A percentile compares a stretch with the other conserved stretches of the same genome.
Conservation (phyloP, 2,329 filamentous ascomycete genomes). For the Nemania abortiva region DNA sequence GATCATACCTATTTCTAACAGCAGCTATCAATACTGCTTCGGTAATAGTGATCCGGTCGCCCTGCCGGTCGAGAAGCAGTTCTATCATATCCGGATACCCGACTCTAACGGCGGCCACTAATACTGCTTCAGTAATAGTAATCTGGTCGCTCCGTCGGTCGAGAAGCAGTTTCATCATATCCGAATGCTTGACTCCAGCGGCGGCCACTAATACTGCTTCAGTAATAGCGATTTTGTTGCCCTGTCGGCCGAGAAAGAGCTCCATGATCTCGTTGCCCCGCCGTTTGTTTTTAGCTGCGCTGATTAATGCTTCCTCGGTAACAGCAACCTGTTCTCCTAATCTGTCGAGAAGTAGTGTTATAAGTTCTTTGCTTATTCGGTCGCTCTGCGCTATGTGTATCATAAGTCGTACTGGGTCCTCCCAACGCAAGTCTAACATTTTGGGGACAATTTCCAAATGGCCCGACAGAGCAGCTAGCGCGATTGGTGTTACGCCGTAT, state of each 20-base stretch:
- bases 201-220: neutral
- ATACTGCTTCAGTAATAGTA: neutral
- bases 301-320: too few species aligned
- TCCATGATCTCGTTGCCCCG: too few species aligned
- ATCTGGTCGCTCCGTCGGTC: neutral
- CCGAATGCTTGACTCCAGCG: neutral
- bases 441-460: neutral
- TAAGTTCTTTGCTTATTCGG: too few species aligned
- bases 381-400: neutral
- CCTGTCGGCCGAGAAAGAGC: neutral
- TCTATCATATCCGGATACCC: neutral
- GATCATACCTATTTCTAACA: neutral
- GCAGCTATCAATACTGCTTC: neutral
- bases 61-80: neutral
- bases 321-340: too few species aligned
- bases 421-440: neutral
- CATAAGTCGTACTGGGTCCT: neutral
- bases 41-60: neutral
- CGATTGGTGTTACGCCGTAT: neutral
- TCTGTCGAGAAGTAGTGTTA: too few species aligned
- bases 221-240: neutral
- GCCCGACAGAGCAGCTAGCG: neutral
- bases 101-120: neutral
- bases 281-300: too few species aligned
- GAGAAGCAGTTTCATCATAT: neutral